Conservation (phyloP, 169 alveolate species). For the Blepharisma undulans region DNA sequence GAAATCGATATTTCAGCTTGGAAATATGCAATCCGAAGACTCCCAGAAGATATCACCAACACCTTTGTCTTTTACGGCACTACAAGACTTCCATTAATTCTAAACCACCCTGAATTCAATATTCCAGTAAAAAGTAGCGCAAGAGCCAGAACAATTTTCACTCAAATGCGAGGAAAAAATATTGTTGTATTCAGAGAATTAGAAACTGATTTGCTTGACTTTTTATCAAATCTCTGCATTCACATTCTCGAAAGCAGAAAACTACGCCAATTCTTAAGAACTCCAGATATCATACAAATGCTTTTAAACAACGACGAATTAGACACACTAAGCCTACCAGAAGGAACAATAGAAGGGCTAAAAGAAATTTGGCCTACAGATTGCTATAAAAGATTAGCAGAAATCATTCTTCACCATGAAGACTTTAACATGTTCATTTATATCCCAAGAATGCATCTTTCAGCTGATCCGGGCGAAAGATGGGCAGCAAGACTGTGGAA, state of each 20-base stretch:
- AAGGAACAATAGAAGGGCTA: neutral
- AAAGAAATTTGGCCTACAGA: constrained; percentile 9
- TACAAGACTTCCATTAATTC: neutral
- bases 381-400: neutral
- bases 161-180: constrained; percentile 31
- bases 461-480: constrained; percentile 9
- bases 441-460: neutral
- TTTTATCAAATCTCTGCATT: constrained; percentile 38
- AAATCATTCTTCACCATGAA: constrained; percentile 32
- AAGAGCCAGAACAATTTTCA: constrained; percentile 19
- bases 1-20: constrained; percentile 46
- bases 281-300: neutral
- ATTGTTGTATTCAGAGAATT: constrained; percentile 29
- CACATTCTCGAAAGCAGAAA: constrained; percentile 28
- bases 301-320: neutral
- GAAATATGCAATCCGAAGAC: constrained; percentile 34
- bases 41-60: constrained; percentile 23
- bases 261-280: constrained; percentile 1
- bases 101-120: neutral
- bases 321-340: neutral
- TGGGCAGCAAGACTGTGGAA: constrained; percentile 42
- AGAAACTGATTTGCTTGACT: constrained; percentile 38
- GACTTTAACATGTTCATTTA: constrained; percentile 12
- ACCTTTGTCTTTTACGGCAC: constrained; percentile 23
- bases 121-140: constrained; percentile 6